phyloP scores from a whole-genome alignment of 768 basidiomycete species.

The Serendipita sp. region DNA sequence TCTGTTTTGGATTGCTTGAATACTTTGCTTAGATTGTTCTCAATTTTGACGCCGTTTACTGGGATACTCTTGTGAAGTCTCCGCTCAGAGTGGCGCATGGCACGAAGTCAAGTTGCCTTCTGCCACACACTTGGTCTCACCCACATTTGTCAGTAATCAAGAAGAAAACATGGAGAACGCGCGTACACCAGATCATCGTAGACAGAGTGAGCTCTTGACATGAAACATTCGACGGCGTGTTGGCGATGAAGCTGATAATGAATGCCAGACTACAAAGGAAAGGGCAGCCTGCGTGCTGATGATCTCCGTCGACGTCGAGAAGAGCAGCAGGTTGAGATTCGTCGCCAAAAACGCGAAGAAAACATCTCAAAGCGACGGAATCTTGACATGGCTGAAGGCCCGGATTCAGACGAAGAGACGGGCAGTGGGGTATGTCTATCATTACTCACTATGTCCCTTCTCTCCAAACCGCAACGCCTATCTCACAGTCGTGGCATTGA shows the following conservation, averaged over 20 bases:
- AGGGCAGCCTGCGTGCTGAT: conserved; percentile 74
- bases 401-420: conserved; percentile 87
- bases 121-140: neutral
- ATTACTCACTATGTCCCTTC: neutral
- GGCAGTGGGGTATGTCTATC: conserved; percentile 20
- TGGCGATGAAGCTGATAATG: conserved; percentile 3
- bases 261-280: conserved; percentile 68
- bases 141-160: neutral
- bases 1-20: too few relatives aligned
- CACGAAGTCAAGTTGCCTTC: neutral
- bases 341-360: conserved; percentile 95
- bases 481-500: neutral
- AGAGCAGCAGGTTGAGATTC: conserved; percentile 97
- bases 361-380: conserved; percentile 96
- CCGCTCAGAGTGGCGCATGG: neutral
- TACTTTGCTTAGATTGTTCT: too few relatives aligned
- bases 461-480: too few relatives aligned
- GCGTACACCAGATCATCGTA: neutral
- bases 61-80: too few relatives aligned
- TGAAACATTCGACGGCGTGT: neutral
- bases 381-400: conserved; percentile 54
- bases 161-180: neutral
- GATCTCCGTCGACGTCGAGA: conserved; percentile 93
- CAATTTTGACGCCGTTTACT: too few relatives aligned
- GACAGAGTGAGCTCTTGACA: neutral